A percentile compares a stretch with the other conserved stretches of the same genome.
Conservation (phyloP, 805 yeast genomes). For the Yarrowia bubula region DNA sequence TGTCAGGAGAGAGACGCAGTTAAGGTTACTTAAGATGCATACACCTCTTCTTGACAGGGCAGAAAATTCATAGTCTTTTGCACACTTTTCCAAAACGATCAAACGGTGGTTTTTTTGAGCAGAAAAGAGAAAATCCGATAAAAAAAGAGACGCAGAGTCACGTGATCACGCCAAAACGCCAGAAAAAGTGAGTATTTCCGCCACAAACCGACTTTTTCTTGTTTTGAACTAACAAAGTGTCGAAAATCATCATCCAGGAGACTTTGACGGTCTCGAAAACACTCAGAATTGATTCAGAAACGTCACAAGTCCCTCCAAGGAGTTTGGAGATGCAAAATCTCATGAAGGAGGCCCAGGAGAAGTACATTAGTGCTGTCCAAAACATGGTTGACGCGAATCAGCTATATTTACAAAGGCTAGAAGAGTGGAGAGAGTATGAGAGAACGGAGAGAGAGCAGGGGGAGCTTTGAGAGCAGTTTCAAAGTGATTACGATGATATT, state of each 20-base stretch:
- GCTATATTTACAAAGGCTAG: background rate
- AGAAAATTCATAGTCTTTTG: background rate
- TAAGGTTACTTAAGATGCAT: background rate
- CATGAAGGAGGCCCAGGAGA: background rate
- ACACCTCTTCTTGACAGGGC: background rate
- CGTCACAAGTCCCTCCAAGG: background rate
- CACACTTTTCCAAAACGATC: background rate
- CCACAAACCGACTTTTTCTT: too few relatives aligned
- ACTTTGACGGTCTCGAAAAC: background rate
- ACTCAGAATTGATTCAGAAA: background rate
- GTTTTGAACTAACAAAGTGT: background rate
- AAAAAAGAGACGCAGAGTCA: too few relatives aligned
- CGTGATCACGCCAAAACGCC: background rate
- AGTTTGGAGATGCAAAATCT: background rate
- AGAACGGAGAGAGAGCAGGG: background rate
- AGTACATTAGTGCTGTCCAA: background rate
- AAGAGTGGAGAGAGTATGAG: background rate
- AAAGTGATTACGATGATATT: too few relatives aligned
- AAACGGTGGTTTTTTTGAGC: too few relatives aligned
- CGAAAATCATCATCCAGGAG: background rate
- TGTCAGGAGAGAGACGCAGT: background rate
- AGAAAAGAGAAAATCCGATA: background rate
- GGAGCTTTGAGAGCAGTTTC: background rate
- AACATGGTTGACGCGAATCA: conserved; percentile 7
- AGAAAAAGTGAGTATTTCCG: background rate